A percentile compares a stretch with the other conserved stretches of the same genome.
Evolutionary conservation across 1,139 yeast species (phyloP).

Genomic region (Taphrina betulina): DNA sequence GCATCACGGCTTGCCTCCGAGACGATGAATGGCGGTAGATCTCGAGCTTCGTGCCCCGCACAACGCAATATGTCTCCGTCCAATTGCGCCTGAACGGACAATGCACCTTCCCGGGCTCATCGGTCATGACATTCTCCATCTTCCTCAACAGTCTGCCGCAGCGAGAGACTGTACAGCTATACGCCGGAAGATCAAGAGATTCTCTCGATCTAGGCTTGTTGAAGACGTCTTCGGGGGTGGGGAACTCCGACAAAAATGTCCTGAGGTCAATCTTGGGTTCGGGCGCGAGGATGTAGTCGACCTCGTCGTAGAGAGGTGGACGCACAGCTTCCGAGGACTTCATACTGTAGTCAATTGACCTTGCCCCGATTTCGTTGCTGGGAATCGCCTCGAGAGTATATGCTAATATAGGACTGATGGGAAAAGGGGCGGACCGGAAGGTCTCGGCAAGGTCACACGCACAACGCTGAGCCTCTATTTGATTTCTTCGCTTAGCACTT

Average conservation of each 20-base stretch:
- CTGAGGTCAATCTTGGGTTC: constrained; percentile 9
- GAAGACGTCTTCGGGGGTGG: background rate
- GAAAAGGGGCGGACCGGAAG: too few relatives aligned
- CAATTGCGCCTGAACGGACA: constrained; percentile 21
- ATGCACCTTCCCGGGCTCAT: constrained; percentile 5
- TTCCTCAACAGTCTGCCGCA: constrained; percentile 15
- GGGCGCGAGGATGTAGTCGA: background rate
- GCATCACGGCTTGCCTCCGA: background rate
- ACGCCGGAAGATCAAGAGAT: constrained; percentile 6
- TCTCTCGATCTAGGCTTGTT: background rate
- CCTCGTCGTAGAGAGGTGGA: constrained; percentile 12
- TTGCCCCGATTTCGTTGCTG: too few relatives aligned
- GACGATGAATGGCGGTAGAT: background rate
- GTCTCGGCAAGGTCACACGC: too few relatives aligned
- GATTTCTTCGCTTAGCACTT: too few relatives aligned
- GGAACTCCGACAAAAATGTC: background rate
- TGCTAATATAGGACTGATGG: too few relatives aligned
- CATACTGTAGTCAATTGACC: too few relatives aligned
- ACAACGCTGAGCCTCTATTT: too few relatives aligned
- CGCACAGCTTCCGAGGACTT: too few relatives aligned
- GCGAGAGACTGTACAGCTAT: constrained; percentile 22
- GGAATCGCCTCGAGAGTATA: too few relatives aligned
- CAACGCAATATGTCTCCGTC: constrained; percentile 3
- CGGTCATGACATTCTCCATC: constrained; percentile 17
- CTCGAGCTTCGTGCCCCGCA: constrained; percentile 23